Evolutionary conservation across 306 rosid species (phyloP), one percentile per base, ranked within the genome.

Genomic region (Cyamopsis tetragonoloba): DNA sequence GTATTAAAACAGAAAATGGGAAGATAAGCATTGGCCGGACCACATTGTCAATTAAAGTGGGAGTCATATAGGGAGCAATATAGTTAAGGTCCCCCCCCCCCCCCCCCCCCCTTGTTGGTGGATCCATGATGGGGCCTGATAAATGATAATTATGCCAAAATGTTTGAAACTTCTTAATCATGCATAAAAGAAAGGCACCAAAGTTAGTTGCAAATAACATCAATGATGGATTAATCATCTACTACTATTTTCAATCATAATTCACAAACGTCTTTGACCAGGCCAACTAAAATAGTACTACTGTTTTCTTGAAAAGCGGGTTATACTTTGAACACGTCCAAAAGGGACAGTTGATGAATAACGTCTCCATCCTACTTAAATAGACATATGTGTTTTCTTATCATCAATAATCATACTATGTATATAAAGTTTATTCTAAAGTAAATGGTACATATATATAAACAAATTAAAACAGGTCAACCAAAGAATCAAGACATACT

Each of bases 331-430:
- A 57, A 75, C 12, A 46, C 4, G 24, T 39, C 63, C 31, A 47
- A 68, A 58, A 75, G 46, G 64, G 43, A 44, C 70, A 68, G 65
- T 76, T 76, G 62, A 59, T 76, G 62, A 59, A 68, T 31, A 14
- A 38, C 55, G 4, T 51, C 66, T 60, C 62, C 71, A 7, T 32
- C 61, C 61, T 6, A 58, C 58, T n/a, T 30, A 38, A 3, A 65
- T 31, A 39, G 38, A 9, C 56, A 13, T 59, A 26, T 15, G 41
- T 42, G 42, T n/a, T 12, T 44, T 51, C 73, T 14, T 68, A 54
- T 26, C 62, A 47, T 71, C n/a, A 24, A 61, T 24, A 49, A 72
- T 48, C 37, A 61, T 17, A 32, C 24, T 23, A 4, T 35, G 70
- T 32, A 59, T 15, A 15, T 23, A 34, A 2, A 35, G 44, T 35